Evolutionary conservation across 257 asterid species (phyloP), one percentile per base, ranked within the genome.

Genomic region (Avicennia marina): DNA sequence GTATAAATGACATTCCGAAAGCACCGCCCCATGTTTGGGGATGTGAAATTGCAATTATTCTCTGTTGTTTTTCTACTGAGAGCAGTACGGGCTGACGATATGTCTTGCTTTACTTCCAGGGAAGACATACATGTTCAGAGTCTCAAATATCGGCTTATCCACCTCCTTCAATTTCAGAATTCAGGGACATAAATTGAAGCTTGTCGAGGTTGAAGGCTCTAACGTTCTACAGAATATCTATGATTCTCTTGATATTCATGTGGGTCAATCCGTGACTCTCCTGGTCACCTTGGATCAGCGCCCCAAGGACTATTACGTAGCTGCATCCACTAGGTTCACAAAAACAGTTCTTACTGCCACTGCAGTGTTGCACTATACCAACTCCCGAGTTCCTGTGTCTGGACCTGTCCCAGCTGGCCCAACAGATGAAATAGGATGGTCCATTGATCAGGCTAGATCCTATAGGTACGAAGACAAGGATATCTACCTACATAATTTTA

Each of bases 151-250:
- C 2, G 87, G 78, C 11, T 56, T 84, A 33, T 41, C 81, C 8
- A 82, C 90, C 4, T 80, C 97, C 1, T 76, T 90, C 2, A 90
- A 86, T 81, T 69, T 86, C 32, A 72, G 90, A 50, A 82, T 84
- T 51, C 97, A 90, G 63, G 86, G 80, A 2, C 97, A 90, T 66
- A 60, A 24, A 0, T 29, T 90, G 33, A 53, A 0, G n/a, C 71
- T 90, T 27, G 90, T 90, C 19, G 97, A 86, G 72, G 78, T 78
- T n/a, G 95, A 90, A 72, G 96, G 97, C 16, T 71, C 93, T 0
- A 95, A 86, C 65, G 80, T 93, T 0, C 17, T 66, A 66, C 96
- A 84, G 32, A 82, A 75, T 36, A 55, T 13, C 0, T 86, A 82
- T 51, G 93, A 76, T 6, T 84, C 97, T 0, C 68, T 90, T 2